Evolutionary conservation across 2,329 filamentous ascomycete genomes (phyloP).

Genomic region (Claviceps sp.): DNA sequence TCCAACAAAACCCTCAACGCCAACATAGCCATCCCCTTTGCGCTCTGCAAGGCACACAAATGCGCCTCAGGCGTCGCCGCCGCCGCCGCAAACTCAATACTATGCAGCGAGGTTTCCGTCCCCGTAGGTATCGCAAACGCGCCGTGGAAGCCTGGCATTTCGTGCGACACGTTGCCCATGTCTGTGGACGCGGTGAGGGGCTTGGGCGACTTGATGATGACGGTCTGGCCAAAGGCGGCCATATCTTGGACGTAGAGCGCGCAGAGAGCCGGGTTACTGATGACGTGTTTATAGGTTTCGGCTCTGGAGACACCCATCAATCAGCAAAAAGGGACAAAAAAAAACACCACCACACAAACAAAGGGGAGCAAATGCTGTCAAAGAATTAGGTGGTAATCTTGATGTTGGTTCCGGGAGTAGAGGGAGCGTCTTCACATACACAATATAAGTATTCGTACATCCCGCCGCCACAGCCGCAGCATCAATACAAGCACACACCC

Average conservation of each 20-base stretch:
- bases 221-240: constrained; percentile 22
- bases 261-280: constrained; percentile 30
- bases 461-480: constrained; percentile 21
- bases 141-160: constrained; percentile 33
- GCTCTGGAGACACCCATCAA: constrained; percentile 9
- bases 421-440: constrained; percentile 13
- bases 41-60: constrained; percentile 26
- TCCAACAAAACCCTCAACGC: constrained; percentile 18
- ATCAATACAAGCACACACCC: constrained; percentile 24
- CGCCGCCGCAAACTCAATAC: constrained; percentile 28
- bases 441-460: constrained; percentile 21
- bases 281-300: constrained; percentile 30
- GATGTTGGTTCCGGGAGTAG: not conserved
- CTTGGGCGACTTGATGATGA: constrained; percentile 22
- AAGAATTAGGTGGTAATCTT: not conserved
- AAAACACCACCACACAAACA: not conserved
- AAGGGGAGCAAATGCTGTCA: not conserved
- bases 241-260: constrained; percentile 30
- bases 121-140: constrained; percentile 29
- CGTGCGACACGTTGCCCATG: constrained; percentile 37
- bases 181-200: constrained; percentile 29
- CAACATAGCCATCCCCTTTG: constrained; percentile 30
- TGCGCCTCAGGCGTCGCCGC: constrained; percentile 28
- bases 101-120: constrained; percentile 23
- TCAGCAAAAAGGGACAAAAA: not conserved